Evolutionary conservation across 2,329 filamentous ascomycete genomes (phyloP), one percentile per base, ranked within the genome.

Genomic region (Atkinsonella hypoxylon): DNA sequence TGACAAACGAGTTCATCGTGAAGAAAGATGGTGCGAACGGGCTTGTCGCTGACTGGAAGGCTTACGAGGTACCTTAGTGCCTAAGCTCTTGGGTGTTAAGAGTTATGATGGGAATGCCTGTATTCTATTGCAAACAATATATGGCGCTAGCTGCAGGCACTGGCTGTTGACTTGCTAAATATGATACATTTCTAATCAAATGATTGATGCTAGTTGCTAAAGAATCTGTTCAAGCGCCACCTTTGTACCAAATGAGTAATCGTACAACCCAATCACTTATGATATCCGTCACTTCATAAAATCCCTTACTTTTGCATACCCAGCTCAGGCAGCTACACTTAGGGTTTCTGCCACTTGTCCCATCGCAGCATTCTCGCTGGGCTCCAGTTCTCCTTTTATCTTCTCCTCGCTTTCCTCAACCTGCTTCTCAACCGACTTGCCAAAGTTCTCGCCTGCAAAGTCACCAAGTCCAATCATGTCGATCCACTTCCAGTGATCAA

Each of bases 401-500:
- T 60, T 55, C 34, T 59, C 53, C n/a, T 70, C 66, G 8, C 60
- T 59, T 10, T 67, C 61, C 18, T 67, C 66, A 11, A 68, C 61
- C 54, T 67, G 60, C 49, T 65, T 52, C 11, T 57, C 51, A 1
- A 58, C 53, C 0, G 63, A 59, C 57, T 67, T 65, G 48, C 60
- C 63, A 4, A 52, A 58, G 9, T 59, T 60, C 9, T 57, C 54
- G 3, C 64, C 62, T 7, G 54, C 59, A 2, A 58, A 53, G 1
- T 64, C 62, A 0, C 67, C 77, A 54, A 78, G 64, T 8, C 76
- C 76, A 2, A 77, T 67, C 18, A 74, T 65, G 47, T 79, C 72
- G 53, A 81, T 71, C 71, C 71, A 77, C 41, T 64, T 61, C 78
- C 78, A 81, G 49, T 68, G 64, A 3, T 70, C 68, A 8, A 80